Base-by-base conservation (phyloP, 352 stramenopile genomes). In the Pythium dissimile region DNA sequence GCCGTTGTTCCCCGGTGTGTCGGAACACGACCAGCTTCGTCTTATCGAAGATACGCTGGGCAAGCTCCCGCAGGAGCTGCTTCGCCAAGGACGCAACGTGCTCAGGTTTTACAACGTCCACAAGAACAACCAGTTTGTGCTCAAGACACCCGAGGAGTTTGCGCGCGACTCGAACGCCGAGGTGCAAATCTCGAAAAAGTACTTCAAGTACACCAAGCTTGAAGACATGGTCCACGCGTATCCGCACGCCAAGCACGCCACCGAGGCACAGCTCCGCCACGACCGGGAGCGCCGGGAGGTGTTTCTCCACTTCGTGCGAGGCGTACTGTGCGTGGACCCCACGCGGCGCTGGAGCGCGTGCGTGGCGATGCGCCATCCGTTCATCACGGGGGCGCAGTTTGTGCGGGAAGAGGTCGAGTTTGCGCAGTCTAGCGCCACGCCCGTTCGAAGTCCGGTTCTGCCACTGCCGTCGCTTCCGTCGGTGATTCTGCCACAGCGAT, bases 1-100 rank as follows among this genome's bases (percentile, higher is more conserved):
- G 46, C 95, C 96, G 27, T 76, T 99, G 6, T 99, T 99, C 62
- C 86, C 85, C 5, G 95, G 94, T 9, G 80, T 83, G 0, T 87
- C 98, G 53, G 82, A 98, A 62, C 86, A 96, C 67, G 94, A 99
- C 73, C 95, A 98, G 66, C 94, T 99, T 64, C 78, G 86, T 56
- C 86, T 96, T 43, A 96, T 98, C 64, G 85, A 97, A 39, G 63
- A 74, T 27, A 69, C 86, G 28, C 66, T 97, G 23, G 95, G 95
- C 34, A 43, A 58, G 21, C 55, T 78, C 2, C 73, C 73, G 1
- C 63, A 69, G 24, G 35, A 70, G 23, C 43, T 84, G 46, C 58
- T 84, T 5, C 49, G 59, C 21, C 51, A 55, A 42, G 73, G 73
- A 2, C 31, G 62, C 18, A 74, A 84, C 42, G 66, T 80, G 23